Base-by-base conservation (phyloP, 2,329 filamentous ascomycete species). In the Ramularia endophylla region DNA sequence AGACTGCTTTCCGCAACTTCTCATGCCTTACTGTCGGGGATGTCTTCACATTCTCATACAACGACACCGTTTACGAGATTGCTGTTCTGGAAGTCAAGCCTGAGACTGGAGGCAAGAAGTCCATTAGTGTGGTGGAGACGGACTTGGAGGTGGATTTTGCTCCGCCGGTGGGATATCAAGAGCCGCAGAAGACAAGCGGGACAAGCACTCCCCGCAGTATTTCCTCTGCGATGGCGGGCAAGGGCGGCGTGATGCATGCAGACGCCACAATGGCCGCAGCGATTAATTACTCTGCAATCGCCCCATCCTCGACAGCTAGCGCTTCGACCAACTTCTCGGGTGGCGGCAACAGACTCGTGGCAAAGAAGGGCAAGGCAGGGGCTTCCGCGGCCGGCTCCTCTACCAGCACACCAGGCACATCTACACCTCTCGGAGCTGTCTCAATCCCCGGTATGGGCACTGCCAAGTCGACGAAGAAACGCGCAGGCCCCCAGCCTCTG, bases 131-230 rank as follows among this genome's bases (percentile, higher is more conserved):
- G 65, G 82, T 95, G 41, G 92, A 98, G 68, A 98, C 92, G 0
- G 92, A 98, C 69, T 77, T 98, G 9, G 87, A 87, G 42, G 92
- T 98, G 48, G 92, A 98, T 59, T 98, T 98, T 61, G 92, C 90
- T 2, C 75, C 92, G 3, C 92, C 92, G 0, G 78, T 98, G 2
- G 92, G 92, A 48, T 98, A 97, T 59, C 85, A 94, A 50, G 90
- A 97, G 63, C 87, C 89, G 0, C 79, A 85, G 57, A 79, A 76
- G 44, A 65, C 64, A 17, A 92, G 85, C 53, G 89, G 89, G n/a
- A 89, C 87, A 13, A 90, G 82, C 65, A 95, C 89, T 12, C 88
- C 89, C 2, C 72, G 81, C 37, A 92, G 84, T 56, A 53, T 61
- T 20, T 53, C 71, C 66, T 52, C 50, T n/a, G 51, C 51, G 32